Evolutionary conservation across 2,329 filamentous ascomycete genomes (phyloP), one percentile per base, ranked within the genome.

Genomic region (Neonectria coccinea): DNA sequence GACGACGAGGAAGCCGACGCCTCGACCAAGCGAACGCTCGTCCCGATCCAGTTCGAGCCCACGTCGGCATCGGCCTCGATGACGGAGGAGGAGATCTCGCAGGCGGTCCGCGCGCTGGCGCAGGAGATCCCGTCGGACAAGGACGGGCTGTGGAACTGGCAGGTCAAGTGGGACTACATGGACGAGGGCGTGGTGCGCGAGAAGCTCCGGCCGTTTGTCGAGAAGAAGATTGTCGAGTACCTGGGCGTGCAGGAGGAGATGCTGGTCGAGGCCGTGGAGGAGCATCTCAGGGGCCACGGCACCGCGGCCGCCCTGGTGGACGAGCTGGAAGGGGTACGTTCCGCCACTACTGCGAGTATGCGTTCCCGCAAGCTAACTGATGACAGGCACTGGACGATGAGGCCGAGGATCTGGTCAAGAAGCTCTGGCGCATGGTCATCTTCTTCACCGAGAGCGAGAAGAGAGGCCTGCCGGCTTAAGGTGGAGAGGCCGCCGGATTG

Each of bases 171-270:
- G 96, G 91, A 97, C 56, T 93, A 90, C 79, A 86, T 99, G 77
- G 92, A 97, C 76, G 91, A 96, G 66, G 84, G 86, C 16, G 86
- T 96, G 45, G 88, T 98, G 64, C 87, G 89, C 65, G 92, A 97
- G 68, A 94, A 97, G 77, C 88, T 99, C 71, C 89, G 92, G 74
- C 94, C 95, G 31, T 99, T 97, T 81, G 93, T 98, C 61, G 94
- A 97, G 83, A 97, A 97, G 87, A 99, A 98, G 86, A 93, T 98
- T 71, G 91, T 99, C 65, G 96, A 99, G 79, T 97, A 96, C 73
- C 86, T 99, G 53, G 97, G 97, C 64, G 92, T 99, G 62, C 94
- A 98, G 80, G 96, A 99, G 79, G 93, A 98, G 80, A 90, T 97
- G 82, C 84, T 99, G 52, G 94, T 99, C 33, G 94, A 97, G 76